Conservation (phyloP, 148 eudicot species). For the Mesembryanthemum crystallinum region DNA sequence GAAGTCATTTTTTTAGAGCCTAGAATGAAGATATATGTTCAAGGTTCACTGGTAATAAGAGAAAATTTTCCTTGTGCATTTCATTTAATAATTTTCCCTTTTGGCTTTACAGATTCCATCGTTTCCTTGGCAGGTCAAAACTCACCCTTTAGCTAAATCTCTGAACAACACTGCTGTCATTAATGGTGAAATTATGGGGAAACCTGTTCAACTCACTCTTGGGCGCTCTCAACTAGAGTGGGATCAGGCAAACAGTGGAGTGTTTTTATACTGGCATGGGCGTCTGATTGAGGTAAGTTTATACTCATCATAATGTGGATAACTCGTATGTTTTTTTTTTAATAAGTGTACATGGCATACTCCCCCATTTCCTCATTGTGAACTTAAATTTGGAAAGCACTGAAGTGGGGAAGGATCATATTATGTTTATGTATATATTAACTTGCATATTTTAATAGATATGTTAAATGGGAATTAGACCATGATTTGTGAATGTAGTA, state of each 20-base stretch:
- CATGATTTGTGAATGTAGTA: not conserved
- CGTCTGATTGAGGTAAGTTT: conserved; percentile 66
- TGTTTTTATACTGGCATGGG: conserved; percentile 84
- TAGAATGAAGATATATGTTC: conserved; percentile 66
- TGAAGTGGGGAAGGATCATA: too few species aligned
- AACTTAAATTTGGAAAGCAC: too few species aligned
- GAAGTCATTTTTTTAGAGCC: conserved; percentile 73
- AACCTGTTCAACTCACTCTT: conserved; percentile 47
- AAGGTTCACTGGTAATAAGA: conserved; percentile 60
- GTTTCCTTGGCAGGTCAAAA: conserved; percentile 41
- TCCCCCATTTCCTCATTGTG: not conserved
- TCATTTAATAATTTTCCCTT: not conserved
- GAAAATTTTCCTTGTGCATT: not conserved
- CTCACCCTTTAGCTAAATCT: conserved; percentile 64
- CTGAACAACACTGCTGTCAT: conserved; percentile 44
- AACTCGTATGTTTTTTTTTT: not conserved
- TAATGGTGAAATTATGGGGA: conserved; percentile 46
- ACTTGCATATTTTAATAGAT: not conserved
- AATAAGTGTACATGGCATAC: not conserved
- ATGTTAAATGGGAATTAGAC: not conserved
- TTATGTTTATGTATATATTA: not conserved
- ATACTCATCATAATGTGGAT: not conserved
- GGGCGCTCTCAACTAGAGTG: conserved; percentile 64
- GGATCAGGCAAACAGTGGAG: conserved; percentile 70
- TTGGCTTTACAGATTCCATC: not conserved